phyloP scores from a whole-genome alignment of 116 monocot species.

The Phalaenopsis hybrid region DNA sequence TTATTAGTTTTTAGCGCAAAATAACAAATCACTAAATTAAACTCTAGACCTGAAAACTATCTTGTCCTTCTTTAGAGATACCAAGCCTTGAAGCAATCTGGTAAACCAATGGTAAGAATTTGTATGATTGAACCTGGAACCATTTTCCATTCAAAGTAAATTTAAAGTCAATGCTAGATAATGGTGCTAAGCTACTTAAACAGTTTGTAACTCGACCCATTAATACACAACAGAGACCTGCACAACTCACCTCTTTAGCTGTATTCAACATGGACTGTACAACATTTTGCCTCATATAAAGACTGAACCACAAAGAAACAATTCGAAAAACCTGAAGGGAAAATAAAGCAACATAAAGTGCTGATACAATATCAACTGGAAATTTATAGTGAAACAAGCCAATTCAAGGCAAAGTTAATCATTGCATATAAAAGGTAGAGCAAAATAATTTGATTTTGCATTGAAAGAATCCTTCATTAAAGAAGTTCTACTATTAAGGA shows the following conservation, averaged over 20 bases:
- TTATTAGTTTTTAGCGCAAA: neutral
- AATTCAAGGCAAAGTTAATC: neutral
- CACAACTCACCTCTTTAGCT: conserved; percentile 49
- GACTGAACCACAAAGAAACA: conserved; percentile 91
- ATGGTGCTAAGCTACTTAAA: neutral
- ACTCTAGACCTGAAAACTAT: conserved; percentile 68
- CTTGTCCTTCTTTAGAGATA: conserved; percentile 68
- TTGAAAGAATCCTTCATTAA: neutral
- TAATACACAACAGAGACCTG: neutral
- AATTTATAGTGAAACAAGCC: neutral
- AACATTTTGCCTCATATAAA: conserved; percentile 62
- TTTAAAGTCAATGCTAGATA: neutral
- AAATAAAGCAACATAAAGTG: neutral
- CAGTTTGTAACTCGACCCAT: neutral
- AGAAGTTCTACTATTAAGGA: neutral
- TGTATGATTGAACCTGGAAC: conserved; percentile 80
- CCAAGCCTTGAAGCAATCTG: conserved; percentile 98
- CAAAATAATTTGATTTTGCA: neutral
- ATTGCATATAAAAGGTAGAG: neutral
- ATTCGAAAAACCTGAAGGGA: conserved; percentile 79
- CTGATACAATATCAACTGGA: neutral
- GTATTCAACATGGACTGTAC: conserved; percentile 65
- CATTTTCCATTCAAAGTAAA: conserved; percentile 3
- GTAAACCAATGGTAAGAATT: conserved; percentile 93
- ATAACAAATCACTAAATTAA: neutral